Evolutionary conservation across 75 land plant species (phyloP).

Genomic region (Adiantum capillusveneris): DNA sequence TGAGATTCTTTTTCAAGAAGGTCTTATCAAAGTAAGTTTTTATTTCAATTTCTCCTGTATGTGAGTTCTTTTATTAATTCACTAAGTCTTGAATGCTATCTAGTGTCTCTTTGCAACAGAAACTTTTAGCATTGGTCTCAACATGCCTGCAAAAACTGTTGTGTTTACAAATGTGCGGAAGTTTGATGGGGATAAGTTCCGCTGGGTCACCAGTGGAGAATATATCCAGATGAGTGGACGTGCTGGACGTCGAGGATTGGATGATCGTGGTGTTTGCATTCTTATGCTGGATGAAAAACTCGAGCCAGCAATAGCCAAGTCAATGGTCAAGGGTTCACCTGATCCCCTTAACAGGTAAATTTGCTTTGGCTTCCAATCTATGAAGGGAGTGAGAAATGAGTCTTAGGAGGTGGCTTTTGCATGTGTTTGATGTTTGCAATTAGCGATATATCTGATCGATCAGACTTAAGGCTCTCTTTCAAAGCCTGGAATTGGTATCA

Average conservation of each 20-base stretch:
- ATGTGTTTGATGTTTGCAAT: no score
- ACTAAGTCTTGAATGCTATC: constrained; percentile 12
- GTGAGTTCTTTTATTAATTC: not conserved
- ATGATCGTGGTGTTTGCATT: constrained; percentile 90
- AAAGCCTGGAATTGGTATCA: no score
- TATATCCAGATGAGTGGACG: constrained; percentile 99
- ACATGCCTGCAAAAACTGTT: constrained; percentile 99
- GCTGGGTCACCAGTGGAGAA: constrained; percentile 96
- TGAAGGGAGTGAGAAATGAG: no score
- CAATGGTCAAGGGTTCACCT: constrained; percentile 91
- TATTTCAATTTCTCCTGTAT: no score
- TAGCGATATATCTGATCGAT: no score
- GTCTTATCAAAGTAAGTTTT: constrained; percentile 78
- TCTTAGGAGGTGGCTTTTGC: no score
- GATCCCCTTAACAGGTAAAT: constrained; percentile 87
- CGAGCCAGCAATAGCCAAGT: constrained; percentile 93
- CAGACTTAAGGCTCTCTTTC: no score
- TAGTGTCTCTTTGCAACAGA: constrained; percentile 99
- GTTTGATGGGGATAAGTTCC: constrained; percentile 95
- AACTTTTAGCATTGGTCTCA: constrained; percentile 97
- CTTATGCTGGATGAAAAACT: constrained; percentile 97
- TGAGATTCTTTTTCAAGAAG: constrained; percentile 98
- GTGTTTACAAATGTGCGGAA: constrained; percentile 96
- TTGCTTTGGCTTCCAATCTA: not conserved
- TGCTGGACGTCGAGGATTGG: constrained; percentile 99